A percentile compares a stretch with the other conserved stretches of the same genome.
These are phyloP conservation scores for Calonectria honghensis DNA, from an alignment of 2,329 filamentous ascomycete species.

Conservation along the genomic window DNA sequence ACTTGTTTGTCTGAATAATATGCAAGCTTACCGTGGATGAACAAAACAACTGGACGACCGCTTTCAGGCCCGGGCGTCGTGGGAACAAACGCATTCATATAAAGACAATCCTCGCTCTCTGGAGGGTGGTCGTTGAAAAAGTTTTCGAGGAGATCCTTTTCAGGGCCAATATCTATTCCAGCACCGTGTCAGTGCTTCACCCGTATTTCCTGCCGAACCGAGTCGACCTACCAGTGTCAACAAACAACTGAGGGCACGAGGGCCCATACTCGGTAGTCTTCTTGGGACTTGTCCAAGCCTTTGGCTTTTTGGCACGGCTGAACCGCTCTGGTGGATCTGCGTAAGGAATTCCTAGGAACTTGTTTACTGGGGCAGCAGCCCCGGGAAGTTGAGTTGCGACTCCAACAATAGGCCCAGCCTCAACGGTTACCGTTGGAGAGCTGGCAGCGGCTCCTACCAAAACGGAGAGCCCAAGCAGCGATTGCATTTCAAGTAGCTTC, in stretches of 20 bases:
- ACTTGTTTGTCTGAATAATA: too few species aligned
- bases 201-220: not conserved
- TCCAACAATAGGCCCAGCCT: constrained; percentile 46
- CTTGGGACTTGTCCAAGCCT: constrained; percentile 42
- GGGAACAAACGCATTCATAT: constrained; percentile 55
- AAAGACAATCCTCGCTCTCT: constrained; percentile 57
- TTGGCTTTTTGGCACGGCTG: constrained; percentile 35
- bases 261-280: constrained; percentile 43
- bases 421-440: constrained; percentile 41
- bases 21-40: constrained; percentile 46
- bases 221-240: constrained; percentile 39
- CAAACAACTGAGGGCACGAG: constrained; percentile 47
- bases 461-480: constrained; percentile 26
- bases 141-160: constrained; percentile 44
- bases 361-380: constrained; percentile 43
- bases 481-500: constrained; percentile 31
- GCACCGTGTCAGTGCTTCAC: not conserved
- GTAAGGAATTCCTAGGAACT: constrained; percentile 52
- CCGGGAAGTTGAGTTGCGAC: constrained; percentile 43
- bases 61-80: constrained; percentile 16
- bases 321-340: constrained; percentile 47
- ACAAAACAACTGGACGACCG: constrained; percentile 51
- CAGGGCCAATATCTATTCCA: constrained; percentile 47
- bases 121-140: constrained; percentile 47
- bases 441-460: constrained; percentile 19